Evolutionary conservation across 2,329 filamentous ascomycete species (phyloP), one percentile per base, ranked within the genome.

Genomic region (Fusarium sp.): DNA sequence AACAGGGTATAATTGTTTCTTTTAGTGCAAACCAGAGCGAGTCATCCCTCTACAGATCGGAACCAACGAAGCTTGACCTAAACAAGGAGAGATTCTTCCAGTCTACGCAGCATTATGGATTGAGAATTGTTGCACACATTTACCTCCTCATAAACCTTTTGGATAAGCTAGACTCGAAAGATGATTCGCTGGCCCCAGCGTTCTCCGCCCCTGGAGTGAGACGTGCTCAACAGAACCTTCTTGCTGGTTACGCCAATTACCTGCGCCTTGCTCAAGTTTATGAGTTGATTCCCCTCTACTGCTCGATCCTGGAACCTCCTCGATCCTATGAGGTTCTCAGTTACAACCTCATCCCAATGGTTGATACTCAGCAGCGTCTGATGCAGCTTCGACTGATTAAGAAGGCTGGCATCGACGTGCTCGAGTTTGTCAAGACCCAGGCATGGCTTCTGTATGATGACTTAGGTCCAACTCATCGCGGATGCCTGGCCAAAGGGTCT

Each of bases 231-330:
- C 91, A 97, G 74, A 93, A 92, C 73, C 88, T 95, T 46, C 83
- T 97, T 52, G 89, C 91, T 1, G 90, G 88, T 6, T 98, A 98
- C 76, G 91, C 96, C 56, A 91, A 92, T 71, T 90, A 92, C 63
- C 81, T 99, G 37, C 89, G 92, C 43, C 84, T 91, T 46, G 87
- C 88, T 17, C 88, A 89, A 33, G 87, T 96, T 55, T 88, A 91
- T 61, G 90, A 95, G 65, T 81, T 96, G 41, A 91, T 97, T 56
- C 94, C 96, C 1, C 82, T 97, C 1, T 99, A 99, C 77, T 94
- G 92, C 65, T 93, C 93, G 10, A 90, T 93, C 71, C 83, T 99
- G 14, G 84, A 87, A 11, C 81, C 84, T 8, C 82, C 87, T 14
- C 86, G 90, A 65, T 85, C 86, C 64, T 89, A 93, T 70, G 86